Conservation (phyloP, 352 stramenopile species). For the Phytopythium delawarense region DNA sequence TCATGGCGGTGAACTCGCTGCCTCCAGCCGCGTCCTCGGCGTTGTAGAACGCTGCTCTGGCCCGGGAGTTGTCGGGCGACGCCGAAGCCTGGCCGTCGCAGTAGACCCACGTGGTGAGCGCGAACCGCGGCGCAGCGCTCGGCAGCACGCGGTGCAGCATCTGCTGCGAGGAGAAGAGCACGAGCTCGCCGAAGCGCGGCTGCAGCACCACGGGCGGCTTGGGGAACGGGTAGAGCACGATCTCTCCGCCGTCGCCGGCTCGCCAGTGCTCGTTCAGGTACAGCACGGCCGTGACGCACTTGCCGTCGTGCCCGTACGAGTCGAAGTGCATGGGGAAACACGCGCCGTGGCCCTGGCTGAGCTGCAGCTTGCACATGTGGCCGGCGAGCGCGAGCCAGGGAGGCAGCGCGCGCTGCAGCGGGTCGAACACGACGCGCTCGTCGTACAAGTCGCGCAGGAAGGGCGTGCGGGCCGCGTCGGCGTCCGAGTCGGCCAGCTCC, state of each 20-base stretch:
- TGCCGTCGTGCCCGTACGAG: constrained; percentile 77
- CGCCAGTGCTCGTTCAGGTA: constrained; percentile 85
- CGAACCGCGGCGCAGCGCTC: constrained; percentile 37
- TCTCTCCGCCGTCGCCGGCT: constrained; percentile 64
- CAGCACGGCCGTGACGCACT: constrained; percentile 77
- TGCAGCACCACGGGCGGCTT: constrained; percentile 37
- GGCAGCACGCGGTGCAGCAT: constrained; percentile 79
- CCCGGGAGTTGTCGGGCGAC: not conserved
- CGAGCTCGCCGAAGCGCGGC: constrained; percentile 58
- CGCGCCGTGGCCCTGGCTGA: constrained; percentile 66
- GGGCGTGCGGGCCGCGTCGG: constrained; percentile 26
- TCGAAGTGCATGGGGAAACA: constrained; percentile 89
- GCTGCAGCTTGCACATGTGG: constrained; percentile 80
- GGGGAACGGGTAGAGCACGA: constrained; percentile 82
- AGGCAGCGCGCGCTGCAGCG: constrained; percentile 28
- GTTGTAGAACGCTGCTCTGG: not conserved
- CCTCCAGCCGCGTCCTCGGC: not conserved
- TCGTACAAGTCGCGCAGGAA: constrained; percentile 61
- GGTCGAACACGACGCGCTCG: constrained; percentile 42
- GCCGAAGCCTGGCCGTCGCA: constrained; percentile 12
- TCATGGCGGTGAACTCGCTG: constrained; percentile 21
- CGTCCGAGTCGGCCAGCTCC: constrained; percentile 52
- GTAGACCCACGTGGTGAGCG: constrained; percentile 77
- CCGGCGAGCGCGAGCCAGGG: constrained; percentile 37
- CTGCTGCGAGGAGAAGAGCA: constrained; percentile 76